Percentiles rank a stretch among this genome's conserved stretches.
phyloP scores from a whole-genome alignment of 2,329 filamentous ascomycete genomes.

The Didymella pomorum region DNA sequence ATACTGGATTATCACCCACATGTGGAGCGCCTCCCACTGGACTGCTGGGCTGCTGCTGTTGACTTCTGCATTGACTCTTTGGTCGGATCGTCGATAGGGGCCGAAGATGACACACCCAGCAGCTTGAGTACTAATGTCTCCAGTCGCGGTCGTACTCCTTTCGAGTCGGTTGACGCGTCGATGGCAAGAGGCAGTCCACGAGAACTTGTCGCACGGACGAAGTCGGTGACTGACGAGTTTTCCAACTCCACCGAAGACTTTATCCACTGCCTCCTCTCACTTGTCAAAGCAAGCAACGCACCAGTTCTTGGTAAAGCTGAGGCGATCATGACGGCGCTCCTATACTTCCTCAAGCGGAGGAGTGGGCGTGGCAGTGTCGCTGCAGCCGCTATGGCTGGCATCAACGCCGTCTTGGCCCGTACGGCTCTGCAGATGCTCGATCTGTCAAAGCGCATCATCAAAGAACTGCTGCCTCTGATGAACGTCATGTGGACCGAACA shows the following conservation, averaged over 20 bases:
- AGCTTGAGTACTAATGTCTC: slow-evolving; percentile 44
- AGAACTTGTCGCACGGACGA: slow-evolving; percentile 28
- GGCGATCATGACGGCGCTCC: slow-evolving; percentile 63
- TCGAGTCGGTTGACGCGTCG: slow-evolving; percentile 38
- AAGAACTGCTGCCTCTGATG: slow-evolving; percentile 73
- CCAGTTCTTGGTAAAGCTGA: slow-evolving; percentile 67
- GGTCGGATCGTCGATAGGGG: slow-evolving; percentile 35
- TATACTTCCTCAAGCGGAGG: slow-evolving; percentile 69
- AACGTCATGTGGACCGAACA: slow-evolving; percentile 73
- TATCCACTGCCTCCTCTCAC: slow-evolving; percentile 70
- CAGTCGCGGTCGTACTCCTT: slow-evolving; percentile 43
- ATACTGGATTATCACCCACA: slow-evolving; percentile 78
- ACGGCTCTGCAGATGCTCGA: slow-evolving; percentile 73
- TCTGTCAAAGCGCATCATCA: slow-evolving; percentile 67
- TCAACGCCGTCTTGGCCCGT: slow-evolving; percentile 74
- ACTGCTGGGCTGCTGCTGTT: slow-evolving; percentile 73
- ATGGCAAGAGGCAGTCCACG: slow-evolving; percentile 38
- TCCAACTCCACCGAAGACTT: slow-evolving; percentile 45
- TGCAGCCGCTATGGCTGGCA: slow-evolving; percentile 74
- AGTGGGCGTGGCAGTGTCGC: slow-evolving; percentile 72
- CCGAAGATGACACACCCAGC: slow-evolving; percentile 33
- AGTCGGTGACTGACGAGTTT: slow-evolving; percentile 32
- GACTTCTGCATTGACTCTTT: slow-evolving; percentile 76
- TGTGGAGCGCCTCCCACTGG: slow-evolving; percentile 76
- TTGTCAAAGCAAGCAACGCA: slow-evolving; percentile 72